phyloP scores from a whole-genome alignment of 352 stramenopile species.

The Blastocystis sp. region DNA sequence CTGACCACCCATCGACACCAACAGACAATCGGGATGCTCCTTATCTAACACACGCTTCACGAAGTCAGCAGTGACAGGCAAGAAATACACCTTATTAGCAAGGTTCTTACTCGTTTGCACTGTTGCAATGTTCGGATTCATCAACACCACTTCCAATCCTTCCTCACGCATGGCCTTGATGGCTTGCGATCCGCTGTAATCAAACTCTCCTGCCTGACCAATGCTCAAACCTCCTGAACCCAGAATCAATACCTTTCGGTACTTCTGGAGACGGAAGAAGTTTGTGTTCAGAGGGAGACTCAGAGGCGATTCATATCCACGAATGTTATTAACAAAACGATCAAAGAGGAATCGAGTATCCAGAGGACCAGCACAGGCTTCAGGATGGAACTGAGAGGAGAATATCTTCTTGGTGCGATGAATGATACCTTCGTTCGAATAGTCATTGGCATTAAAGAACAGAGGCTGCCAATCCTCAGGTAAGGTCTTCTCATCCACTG shows the following conservation, averaged over 20 bases:
- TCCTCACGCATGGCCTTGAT: slow-evolving; percentile 98
- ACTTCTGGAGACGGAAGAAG: slow-evolving; percentile 65
- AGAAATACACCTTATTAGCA: slow-evolving; percentile 94
- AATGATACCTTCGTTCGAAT: slow-evolving; percentile 97
- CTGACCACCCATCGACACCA: slow-evolving; percentile 96
- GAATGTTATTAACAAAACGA: slow-evolving; percentile 87
- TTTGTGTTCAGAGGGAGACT: slow-evolving; percentile 36
- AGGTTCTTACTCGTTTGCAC: slow-evolving; percentile 92
- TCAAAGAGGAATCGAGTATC: slow-evolving; percentile 97
- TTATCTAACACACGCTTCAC: slow-evolving; percentile 90
- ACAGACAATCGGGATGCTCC: slow-evolving; percentile 93
- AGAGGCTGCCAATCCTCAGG: slow-evolving; percentile 89
- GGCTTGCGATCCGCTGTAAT: slow-evolving; percentile 94
- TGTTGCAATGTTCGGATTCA: slow-evolving; percentile 98
- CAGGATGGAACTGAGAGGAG: slow-evolving; percentile 96
- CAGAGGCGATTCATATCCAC: slow-evolving; percentile 4
- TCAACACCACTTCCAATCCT: slow-evolving; percentile 92
- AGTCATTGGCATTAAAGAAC: slow-evolving; percentile 97
- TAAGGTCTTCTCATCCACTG: slow-evolving; percentile 86
- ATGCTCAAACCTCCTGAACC: slow-evolving; percentile 93
- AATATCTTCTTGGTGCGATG: slow-evolving; percentile 95
- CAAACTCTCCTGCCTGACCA: slow-evolving; percentile 95
- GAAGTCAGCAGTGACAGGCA: slow-evolving; percentile 89
- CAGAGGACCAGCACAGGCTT: slow-evolving; percentile 87
- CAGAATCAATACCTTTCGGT: slow-evolving; percentile 93